Evolutionary conservation across 495 filamentous ascomycete genomes (phyloP), one percentile per base, ranked within the genome.

Genomic region (Paragyromitra xinjiangensis): DNA sequence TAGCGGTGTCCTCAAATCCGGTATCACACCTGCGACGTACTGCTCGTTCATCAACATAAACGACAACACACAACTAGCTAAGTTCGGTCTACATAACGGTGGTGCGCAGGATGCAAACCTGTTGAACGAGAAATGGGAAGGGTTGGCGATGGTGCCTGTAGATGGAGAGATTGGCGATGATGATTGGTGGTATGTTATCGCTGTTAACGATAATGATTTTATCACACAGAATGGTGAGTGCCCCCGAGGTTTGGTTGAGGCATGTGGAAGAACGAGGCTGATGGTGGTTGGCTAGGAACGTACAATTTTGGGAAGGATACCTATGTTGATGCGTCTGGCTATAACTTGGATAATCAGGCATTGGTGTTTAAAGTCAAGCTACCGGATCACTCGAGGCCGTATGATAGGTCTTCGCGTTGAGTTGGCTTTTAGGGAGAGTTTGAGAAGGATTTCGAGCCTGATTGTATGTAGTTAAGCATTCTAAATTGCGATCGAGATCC

Each of bases 91-190:
- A 11, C 90, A 92, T 75, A 93, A 94, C 77, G 91, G 92, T 1
- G 90, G 88, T 0, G 82, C 81, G 0, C 86, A 88, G 78, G 87
- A 91, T 80, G 70, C 77, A 8, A 74, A 80, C 1, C 82, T 93
- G 34, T 82, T 93, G 78, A 92, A 94, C 82, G 92, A 94, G 86
- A 95, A 94, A 81, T 95, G 92, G 93, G 92, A 95, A 85, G 87
- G 87, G 45, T 80, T 95, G 37, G 87, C 89, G 8, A 80, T 93
- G 59, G 86, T 91, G 6, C 91, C 92, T 0, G 90, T 90, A 9
- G 86, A 90, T 77, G 85, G 84, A 2, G 70, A 78, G 58, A 76
- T 82, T 71, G 77, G 83, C 3, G 80, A 80, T 63, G 82, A 73
- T 55, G 85, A 88, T 48, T 91, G 93, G 84, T 94, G 88, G 79